Evolutionary conservation across 1,284 basidiomycete species (phyloP).

Genomic region (Ustilago lituana): DNA sequence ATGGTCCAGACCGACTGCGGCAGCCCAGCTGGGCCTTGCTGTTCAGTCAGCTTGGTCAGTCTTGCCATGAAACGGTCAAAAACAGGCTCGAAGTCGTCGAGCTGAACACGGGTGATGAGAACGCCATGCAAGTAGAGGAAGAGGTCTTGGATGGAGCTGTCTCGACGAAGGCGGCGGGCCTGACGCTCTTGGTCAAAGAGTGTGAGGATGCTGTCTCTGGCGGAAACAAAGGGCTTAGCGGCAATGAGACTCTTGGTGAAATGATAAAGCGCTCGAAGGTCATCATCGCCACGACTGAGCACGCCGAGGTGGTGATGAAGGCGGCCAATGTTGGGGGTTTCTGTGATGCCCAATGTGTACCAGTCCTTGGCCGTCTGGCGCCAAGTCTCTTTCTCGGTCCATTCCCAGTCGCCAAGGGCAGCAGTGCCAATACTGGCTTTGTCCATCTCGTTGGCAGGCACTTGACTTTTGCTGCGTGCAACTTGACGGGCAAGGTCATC

Average conservation of each 20-base stretch:
- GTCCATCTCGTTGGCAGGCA: slow-evolving; percentile 32
- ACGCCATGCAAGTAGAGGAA: slow-evolving; percentile 93
- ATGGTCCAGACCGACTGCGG: slow-evolving; percentile 89
- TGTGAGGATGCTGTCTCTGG: slow-evolving; percentile 85
- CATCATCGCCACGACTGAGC: slow-evolving; percentile 78
- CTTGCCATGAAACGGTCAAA: slow-evolving; percentile 86
- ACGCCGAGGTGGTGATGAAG: slow-evolving; percentile 94
- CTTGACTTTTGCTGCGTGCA: not conserved
- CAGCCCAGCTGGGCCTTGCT: slow-evolving; percentile 21
- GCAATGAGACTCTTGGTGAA: slow-evolving; percentile 82
- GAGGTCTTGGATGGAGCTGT: slow-evolving; percentile 80
- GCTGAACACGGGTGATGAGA: slow-evolving; percentile 91
- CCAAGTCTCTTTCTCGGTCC: slow-evolving; percentile 94
- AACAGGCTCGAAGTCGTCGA: slow-evolving; percentile 86
- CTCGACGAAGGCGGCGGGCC: slow-evolving; percentile 72
- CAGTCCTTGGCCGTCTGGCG: slow-evolving; percentile 86
- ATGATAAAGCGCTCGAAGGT: slow-evolving; percentile 88
- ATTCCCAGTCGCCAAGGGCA: slow-evolving; percentile 84
- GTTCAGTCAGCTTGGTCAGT: slow-evolving; percentile 67
- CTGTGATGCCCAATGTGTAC: slow-evolving; percentile 87
- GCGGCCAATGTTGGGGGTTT: slow-evolving; percentile 88
- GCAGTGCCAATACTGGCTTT: slow-evolving; percentile 80
- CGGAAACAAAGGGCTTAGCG: slow-evolving; percentile 80
- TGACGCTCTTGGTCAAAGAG: slow-evolving; percentile 80
- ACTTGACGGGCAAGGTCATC: not conserved